phyloP scores from a whole-genome alignment of 257 asterid species.

The Haberlea rhodopensis region DNA sequence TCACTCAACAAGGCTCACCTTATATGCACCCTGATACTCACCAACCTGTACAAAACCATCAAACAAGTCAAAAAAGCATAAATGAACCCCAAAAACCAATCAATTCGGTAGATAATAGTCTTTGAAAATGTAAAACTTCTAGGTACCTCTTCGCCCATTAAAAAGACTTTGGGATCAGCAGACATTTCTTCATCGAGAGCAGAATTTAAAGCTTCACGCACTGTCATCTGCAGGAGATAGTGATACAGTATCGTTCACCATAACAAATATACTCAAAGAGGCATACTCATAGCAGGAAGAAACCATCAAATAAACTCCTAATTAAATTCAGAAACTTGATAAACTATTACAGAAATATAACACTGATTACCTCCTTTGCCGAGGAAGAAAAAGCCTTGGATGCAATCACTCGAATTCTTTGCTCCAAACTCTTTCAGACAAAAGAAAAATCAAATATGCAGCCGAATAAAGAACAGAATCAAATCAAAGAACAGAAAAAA shows the following conservation, averaged over 20 bases:
- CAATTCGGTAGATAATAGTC: background rate
- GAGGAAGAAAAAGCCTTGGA: constrained; percentile 66
- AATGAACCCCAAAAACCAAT: constrained; percentile 6
- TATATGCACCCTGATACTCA: constrained; percentile 97
- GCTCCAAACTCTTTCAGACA: constrained; percentile 42
- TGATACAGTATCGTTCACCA: constrained; percentile 11
- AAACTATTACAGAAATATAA: background rate
- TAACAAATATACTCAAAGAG: constrained; percentile 8
- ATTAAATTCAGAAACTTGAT: constrained; percentile 2
- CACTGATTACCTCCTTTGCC: constrained; percentile 54
- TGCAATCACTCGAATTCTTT: constrained; percentile 52
- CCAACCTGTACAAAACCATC: constrained; percentile 63
- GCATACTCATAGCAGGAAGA: background rate
- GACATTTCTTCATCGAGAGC: constrained; percentile 97
- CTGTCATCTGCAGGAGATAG: constrained; percentile 64
- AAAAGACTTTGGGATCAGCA: constrained; percentile 85
- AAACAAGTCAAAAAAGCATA: constrained; percentile 24
- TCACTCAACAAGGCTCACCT: constrained; percentile 47
- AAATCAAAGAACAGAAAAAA: constrained; percentile 3
- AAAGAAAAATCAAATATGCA: constrained; percentile 15
- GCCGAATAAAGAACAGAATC: constrained; percentile 16
- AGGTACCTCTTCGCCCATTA: constrained; percentile 96
- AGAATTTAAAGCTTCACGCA: constrained; percentile 89
- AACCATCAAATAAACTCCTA: no score
- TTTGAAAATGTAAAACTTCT: constrained; percentile 17